Evolutionary conservation across 352 stramenopile species (phyloP).

Genomic region (Hyaloperonospora brassicae): DNA sequence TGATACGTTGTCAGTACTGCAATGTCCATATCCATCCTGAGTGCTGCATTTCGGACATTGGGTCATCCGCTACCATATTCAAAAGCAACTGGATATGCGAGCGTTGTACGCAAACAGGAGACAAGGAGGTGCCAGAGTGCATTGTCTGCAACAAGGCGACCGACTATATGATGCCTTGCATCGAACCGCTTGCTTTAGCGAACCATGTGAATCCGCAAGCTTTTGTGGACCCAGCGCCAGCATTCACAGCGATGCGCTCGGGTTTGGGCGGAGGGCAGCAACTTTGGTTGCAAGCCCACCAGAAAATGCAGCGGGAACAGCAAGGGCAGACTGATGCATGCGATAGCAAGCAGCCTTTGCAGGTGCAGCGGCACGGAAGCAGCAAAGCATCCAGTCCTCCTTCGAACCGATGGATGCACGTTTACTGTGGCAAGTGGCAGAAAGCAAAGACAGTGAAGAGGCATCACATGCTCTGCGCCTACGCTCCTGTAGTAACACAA

Average conservation of each 20-base stretch:
- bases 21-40: slow-evolving; percentile 73
- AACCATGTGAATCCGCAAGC: slow-evolving; percentile 11
- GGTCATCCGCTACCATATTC: slow-evolving; percentile 44
- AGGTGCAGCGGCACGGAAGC: slow-evolving; percentile 8
- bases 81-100: slow-evolving; percentile 84
- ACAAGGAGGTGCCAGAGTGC: slow-evolving; percentile 36
- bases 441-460: slow-evolving; percentile 60
- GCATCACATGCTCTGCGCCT: slow-evolving; percentile 54
- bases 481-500: slow-evolving; percentile 19
- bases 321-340: slow-evolving; percentile 3
- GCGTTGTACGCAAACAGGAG: slow-evolving; percentile 47
- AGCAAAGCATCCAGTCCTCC: slow-evolving; percentile 12
- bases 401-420: slow-evolving; percentile 61
- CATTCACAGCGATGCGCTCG: neutral
- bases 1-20: slow-evolving; percentile 83
- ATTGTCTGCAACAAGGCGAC: slow-evolving; percentile 53
- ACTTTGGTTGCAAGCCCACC: slow-evolving; percentile 24
- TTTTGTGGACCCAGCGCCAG: neutral
- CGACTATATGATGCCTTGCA: slow-evolving; percentile 79
- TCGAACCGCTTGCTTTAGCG: slow-evolving; percentile 11
- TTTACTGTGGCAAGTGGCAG: slow-evolving; percentile 70
- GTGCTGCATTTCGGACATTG: slow-evolving; percentile 73
- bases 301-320: slow-evolving; percentile 24
- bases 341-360: slow-evolving; percentile 1
- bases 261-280: slow-evolving; percentile 16